Conservation (phyloP, 306 rosid genomes). For the Malus orientalis region DNA sequence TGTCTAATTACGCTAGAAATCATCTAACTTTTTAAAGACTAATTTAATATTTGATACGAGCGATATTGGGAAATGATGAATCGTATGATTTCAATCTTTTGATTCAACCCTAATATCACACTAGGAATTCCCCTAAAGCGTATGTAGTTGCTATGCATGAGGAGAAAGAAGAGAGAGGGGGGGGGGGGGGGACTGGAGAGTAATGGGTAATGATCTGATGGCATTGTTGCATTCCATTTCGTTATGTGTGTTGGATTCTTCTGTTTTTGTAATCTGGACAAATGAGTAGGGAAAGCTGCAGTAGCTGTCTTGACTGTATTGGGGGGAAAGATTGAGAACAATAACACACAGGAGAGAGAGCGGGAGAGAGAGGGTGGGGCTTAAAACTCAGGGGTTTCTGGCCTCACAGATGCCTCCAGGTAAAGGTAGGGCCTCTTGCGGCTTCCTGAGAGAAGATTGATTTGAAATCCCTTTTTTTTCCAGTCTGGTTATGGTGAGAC, state of each 20-base stretch:
- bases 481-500: background rate
- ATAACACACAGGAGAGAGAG: background rate
- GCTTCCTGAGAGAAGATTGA: background rate
- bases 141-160: background rate
- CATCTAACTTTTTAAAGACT: too few relatives aligned
- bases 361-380: background rate
- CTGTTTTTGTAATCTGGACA: background rate
- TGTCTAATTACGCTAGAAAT: too few relatives aligned
- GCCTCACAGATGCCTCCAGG: background rate
- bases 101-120: background rate
- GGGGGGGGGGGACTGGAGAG: background rate
- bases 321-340: background rate
- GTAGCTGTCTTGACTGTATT: background rate
- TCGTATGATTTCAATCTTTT: background rate
- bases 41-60: too few relatives aligned
- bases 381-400: background rate
- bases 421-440: background rate
- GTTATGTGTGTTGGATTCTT: background rate
- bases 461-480: background rate
- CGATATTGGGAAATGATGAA: too few relatives aligned
- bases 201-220: background rate
- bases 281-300: constrained; percentile 3
- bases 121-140: background rate
- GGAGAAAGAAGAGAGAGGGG: background rate
- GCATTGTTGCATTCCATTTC: background rate